Base-by-base conservation (phyloP, 495 filamentous ascomycete genomes). In the Aspergillus biplanus region DNA sequence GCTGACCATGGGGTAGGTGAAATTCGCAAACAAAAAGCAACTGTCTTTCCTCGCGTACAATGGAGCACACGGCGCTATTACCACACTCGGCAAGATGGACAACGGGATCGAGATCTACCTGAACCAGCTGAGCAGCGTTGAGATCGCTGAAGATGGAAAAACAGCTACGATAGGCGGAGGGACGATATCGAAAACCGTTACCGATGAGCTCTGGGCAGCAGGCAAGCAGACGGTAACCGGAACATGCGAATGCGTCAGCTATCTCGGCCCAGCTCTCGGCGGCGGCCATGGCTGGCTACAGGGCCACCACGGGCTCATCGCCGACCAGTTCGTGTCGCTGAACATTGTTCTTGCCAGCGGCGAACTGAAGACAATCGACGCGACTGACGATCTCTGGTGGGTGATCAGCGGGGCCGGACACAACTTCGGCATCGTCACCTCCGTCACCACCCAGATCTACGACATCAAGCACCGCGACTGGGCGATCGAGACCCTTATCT, bases 241-340 rank as follows among this genome's bases (percentile, higher is more conserved):
- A 47, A 75, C 71, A 6, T 85, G 84, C 55, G 78, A 86, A 65
- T 89, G 86, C 67, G 81, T 83, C 35, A 78, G 82, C 62, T 69
- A 77, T 58, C 64, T 87, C 3, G 86, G 85, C 6, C 82, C 84
- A 11, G 80, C 73, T 0, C 82, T 90, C 12, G 87, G 88, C 21
- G 87, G 86, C 57, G 87, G 87, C 32, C 83, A 87, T 64, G 86
- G 88, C 27, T 79, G 75, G 67, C 78, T 85, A 8, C 82, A 87
- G 70, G 87, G 87, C 16, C 75, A 73, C 42, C 71, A 88, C 67
- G 87, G 88, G 1, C 79, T 90, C 33, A 62, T 88, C n/a, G 71
- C 80, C 7, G 87, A 90, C 59, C 79, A 85, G 50, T 78, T 87
- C 33, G 62, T 85, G 5, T 83, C 80, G 0, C 66, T 79, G 63